Base-by-base conservation (phyloP, 2,329 filamentous ascomycete genomes). In the Paecilomyces niveus region DNA sequence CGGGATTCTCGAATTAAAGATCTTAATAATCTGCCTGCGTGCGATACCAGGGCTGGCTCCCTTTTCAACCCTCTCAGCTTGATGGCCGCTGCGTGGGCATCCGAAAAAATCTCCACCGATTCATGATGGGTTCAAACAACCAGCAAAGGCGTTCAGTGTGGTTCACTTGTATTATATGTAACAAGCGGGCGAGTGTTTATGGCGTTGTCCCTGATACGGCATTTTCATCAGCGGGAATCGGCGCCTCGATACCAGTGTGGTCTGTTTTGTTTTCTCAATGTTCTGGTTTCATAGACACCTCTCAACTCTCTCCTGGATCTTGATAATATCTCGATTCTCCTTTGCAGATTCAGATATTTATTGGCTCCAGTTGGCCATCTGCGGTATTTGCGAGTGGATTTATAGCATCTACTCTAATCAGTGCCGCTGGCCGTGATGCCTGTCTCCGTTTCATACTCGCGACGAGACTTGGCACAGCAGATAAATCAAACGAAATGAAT, bases 11-110 rank as follows among this genome's bases (percentile, higher is more conserved):
- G 10, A 9, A 32, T n/a, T 21, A 24, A 29, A n/a, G 21, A 53
- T 22, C 39, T 35, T 57, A 15, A 51, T 60, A 57, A 50, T 54
- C 56, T 56, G 50, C 61, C 60, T 65, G 62, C 62, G 59, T 62
- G 57, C 61, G 54, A 63, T 57, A 62, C 60, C 63, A 66, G 71
- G 71, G 70, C 71, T 72, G 70, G 70, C 68, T 68, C 70, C 69
- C 66, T 65, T 65, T 63, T 62, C 61, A 64, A 59, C 64, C 57
- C 58, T 63, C 65, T 64, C 65, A 63, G 64, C 64, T 68, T 59
- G 64, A 65, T 65, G 60, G 57, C 62, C 56, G 58, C 58, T 60
- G 56, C 53, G 58, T 58, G 50, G 50, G 50, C 50, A 52, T 35
- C 54, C 54, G 24, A 55, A 55, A 55, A 52, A 52, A 52, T 22